These are phyloP conservation scores for Penicillium sp. DNA, from an alignment of 2,329 filamentous ascomycete genomes.

Conservation along the genomic window DNA sequence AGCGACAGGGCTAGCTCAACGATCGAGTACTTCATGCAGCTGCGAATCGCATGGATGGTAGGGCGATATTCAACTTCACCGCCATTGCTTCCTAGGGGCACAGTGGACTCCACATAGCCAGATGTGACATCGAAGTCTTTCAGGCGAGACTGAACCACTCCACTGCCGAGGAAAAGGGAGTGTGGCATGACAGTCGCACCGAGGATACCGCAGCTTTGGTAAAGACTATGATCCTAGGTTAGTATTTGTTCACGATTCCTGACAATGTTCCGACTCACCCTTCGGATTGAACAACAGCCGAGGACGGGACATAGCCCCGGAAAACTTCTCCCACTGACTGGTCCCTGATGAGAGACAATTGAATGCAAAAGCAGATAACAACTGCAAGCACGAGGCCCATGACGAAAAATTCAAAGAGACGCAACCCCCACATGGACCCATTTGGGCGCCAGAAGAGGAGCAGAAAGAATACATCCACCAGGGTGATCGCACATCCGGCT, in stretches of 20 bases:
- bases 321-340: conserved; percentile 52
- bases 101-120: conserved; percentile 33
- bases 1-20: conserved; percentile 66
- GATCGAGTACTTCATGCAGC: conserved; percentile 69
- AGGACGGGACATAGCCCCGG: conserved; percentile 52
- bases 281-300: conserved; percentile 49
- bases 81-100: conserved; percentile 32
- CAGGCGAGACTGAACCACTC: conserved; percentile 53
- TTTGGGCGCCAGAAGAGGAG: conserved; percentile 54
- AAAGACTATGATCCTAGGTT: conserved; percentile 38
- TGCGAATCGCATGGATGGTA: conserved; percentile 65
- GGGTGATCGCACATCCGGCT: conserved; percentile 54
- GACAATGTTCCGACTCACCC: conserved; percentile 36
- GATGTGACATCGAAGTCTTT: conserved; percentile 46
- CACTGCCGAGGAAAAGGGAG: conserved; percentile 54
- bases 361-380: conserved; percentile 55
- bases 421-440: conserved; percentile 49
- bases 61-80: conserved; percentile 63
- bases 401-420: conserved; percentile 53
- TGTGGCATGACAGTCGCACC: conserved; percentile 58
- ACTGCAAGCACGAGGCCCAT: conserved; percentile 53
- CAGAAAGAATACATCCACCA: conserved; percentile 54
- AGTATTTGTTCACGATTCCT: background rate
- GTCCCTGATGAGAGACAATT: conserved; percentile 50
- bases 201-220: conserved; percentile 52